A percentile compares a stretch with the other conserved stretches of the same genome.
Evolutionary conservation across 1,139 yeast genomes (phyloP).

Genomic region (Taphrina pruni): DNA sequence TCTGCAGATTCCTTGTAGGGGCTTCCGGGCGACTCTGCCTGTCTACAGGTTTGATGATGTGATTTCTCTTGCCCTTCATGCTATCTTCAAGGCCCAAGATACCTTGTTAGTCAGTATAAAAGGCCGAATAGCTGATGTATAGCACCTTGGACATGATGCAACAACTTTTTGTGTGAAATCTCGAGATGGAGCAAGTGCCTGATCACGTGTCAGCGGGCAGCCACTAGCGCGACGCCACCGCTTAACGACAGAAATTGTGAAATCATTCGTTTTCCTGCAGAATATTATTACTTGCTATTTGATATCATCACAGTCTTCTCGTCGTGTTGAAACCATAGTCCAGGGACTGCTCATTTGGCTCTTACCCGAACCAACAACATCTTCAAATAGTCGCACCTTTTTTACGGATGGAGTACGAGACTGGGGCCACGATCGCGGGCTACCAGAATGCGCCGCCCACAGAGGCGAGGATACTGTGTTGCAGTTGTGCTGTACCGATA

Average conservation of each 20-base stretch:
- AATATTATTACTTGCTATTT: no score
- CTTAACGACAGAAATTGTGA: constrained; percentile 1
- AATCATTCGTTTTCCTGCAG: not conserved
- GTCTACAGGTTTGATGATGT: constrained; percentile 28
- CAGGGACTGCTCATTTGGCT: no score
- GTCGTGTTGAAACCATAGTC: no score
- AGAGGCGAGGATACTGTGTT: constrained; percentile 77
- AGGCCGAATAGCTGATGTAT: no score
- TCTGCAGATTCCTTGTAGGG: constrained; percentile 54
- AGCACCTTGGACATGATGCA: no score
- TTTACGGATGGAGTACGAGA: constrained; percentile 9
- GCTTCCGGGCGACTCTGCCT: constrained; percentile 33
- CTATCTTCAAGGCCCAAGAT: not conserved
- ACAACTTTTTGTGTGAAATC: not conserved
- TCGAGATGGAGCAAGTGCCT: constrained; percentile 16
- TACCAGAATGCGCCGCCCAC: constrained; percentile 41
- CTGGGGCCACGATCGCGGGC: constrained; percentile 34
- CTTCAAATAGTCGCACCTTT: not conserved
- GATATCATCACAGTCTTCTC: no score
- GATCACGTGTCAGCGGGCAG: constrained; percentile 11
- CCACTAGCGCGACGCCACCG: not conserved
- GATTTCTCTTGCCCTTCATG: constrained; percentile 36
- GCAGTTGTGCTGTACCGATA: constrained; percentile 98
- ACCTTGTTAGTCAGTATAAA: no score
- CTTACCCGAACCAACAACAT: not conserved